A percentile compares a stretch with the other conserved stretches of the same genome.
phyloP scores from a whole-genome alignment of 257 asterid genomes.

The Solanum bulbocastanum region DNA sequence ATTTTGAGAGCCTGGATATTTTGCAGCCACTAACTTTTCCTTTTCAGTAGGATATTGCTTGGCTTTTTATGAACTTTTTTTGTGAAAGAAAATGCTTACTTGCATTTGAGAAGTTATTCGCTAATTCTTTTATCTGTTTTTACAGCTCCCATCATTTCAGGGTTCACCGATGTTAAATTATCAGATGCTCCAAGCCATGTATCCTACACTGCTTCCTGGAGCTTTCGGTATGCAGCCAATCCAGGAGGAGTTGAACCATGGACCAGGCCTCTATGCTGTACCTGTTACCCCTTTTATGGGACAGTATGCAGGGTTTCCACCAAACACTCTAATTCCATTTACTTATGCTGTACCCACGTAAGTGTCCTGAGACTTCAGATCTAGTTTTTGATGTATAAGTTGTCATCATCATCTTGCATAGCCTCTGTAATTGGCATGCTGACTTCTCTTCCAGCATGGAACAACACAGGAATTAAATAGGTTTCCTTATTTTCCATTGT shows the following conservation, averaged over 20 bases:
- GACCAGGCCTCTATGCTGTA: constrained; percentile 94
- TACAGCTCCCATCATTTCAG: constrained; percentile 10
- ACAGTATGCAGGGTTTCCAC: constrained; percentile 39
- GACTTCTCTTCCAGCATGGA: background rate
- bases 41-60: background rate
- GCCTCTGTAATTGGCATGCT: background rate
- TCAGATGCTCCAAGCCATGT: constrained; percentile 20
- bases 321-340: constrained; percentile 67
- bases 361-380: constrained; percentile 21
- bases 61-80: background rate
- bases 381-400: background rate
- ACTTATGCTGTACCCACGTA: constrained; percentile 79
- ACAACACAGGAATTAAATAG: background rate
- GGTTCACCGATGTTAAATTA: constrained; percentile 14
- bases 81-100: background rate
- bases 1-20: background rate
- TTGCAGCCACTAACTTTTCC: background rate
- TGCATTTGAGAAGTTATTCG: background rate
- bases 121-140: background rate
- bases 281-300: constrained; percentile 52
- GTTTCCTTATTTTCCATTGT: background rate
- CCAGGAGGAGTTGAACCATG: constrained; percentile 64
- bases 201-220: constrained; percentile 22
- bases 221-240: constrained; percentile 11
- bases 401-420: background rate